Base-by-base conservation (phyloP, 306 rosid species). In the Erythrophleum fordii region DNA sequence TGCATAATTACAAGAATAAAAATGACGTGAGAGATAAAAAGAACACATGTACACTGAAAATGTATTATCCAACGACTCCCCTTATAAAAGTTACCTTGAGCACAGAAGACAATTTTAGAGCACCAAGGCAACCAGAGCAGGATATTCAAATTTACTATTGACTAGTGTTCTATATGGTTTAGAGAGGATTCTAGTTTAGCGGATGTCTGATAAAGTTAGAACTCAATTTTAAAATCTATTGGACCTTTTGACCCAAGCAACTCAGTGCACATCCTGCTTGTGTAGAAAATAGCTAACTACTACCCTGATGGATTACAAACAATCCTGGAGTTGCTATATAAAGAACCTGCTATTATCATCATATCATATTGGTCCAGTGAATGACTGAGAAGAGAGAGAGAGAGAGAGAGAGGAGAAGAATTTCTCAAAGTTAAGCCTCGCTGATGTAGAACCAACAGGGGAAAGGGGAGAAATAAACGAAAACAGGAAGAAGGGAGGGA, bases 1-100 rank as follows among this genome's bases (percentile, higher is more conserved):
- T 95, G 89, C 81, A 58, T 17, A 76, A 67, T 76, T 60, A 75
- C 20, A 45, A 46, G 55, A 85, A 77, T 42, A 85, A 78, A 68
- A 72, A 69, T 34, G 16, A 59, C 13, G 42, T 22, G 34, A 45
- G 37, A 46, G 67, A 77, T 69, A 51, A 20, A 72, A 75, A 41
- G 37, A 28, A 64, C 51, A 25, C 65, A 8, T 34, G 42, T 26
- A 48, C 65, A 42, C 8, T 69, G 56, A 34, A 61, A 75, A 52
- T 31, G 25, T 29, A 29, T 26, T 65, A 29, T 8, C 25, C 42
- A 67, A 49, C 77, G 28, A 77, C 42, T 66, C 56, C 60, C 5
- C 76, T 11, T 35, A 29, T n/a, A 55, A 5, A 83, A 48, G 72
- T 78, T 68, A 59, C 45, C 58, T 49, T 69, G 48, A 26, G 39